Evolutionary conservation across 495 filamentous ascomycete species (phyloP), one percentile per base, ranked within the genome.

Genomic region (Aspergillus mulundensis): DNA sequence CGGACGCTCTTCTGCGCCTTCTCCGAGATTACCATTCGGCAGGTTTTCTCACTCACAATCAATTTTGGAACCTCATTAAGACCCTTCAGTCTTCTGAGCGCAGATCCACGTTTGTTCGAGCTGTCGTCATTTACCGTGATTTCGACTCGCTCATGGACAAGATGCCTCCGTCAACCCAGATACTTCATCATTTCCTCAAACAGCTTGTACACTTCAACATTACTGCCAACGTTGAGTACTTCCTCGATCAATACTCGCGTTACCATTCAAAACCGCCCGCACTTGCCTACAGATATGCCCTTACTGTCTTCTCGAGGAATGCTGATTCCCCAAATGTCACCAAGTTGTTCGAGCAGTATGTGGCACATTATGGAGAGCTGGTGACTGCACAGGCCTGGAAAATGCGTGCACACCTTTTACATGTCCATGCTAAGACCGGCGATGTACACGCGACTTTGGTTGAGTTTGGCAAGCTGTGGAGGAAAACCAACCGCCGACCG

Each of bases 361-460:
- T 75, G 4, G 55, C 57, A 34, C 65, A 75, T 34, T 61, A 77
- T 62, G 66, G 68, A 44, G 65, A 61, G 8, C 79, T 2, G 32
- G 32, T 36, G 32, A 7, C 32, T 36, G 7, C 73, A 15, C 54
- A 50, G 16, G 61, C 55, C 57, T 67, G 59, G 23, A 68, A 47
- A 56, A 62, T 72, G 49, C 64, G 79, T 16, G 73, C 66, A 20
- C 76, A 77, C 8, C 66, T 89, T 15, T 77, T 95, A 32, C 74
- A 84, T 46, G 85, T 84, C 5, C 77, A 92, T 66, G 84, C 88
- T 4, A 76, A 77, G 24, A 70, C 78, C 49, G 87, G 83, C 0
- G 82, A 95, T 51, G 66, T 85, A 1, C 56, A 68, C 18, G 77
- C 81, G 36, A 83, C 86, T 11, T 61, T 73, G 3, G 62, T 70